Evolutionary conservation across 2,329 filamentous ascomycete species (phyloP).

Genomic region (Dactylellina haptotyla): DNA sequence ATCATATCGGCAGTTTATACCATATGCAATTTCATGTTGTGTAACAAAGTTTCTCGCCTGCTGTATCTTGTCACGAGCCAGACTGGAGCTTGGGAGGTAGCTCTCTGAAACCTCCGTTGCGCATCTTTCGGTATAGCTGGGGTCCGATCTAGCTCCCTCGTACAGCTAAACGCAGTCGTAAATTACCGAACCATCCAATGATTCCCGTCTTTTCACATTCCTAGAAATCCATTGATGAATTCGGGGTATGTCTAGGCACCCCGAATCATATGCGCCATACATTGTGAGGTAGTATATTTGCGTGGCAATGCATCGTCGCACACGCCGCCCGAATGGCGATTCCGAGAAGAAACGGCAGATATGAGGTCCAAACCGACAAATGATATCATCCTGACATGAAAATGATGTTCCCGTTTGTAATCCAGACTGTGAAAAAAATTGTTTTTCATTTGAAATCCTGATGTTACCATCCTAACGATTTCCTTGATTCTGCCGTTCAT

Average conservation of each 20-base stretch:
- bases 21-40: background rate
- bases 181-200: too few species aligned
- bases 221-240: too few species aligned
- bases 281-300: too few species aligned
- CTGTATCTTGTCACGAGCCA: background rate
- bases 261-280: too few species aligned
- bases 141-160: too few species aligned
- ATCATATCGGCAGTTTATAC: background rate
- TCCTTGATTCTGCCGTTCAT: background rate
- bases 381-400: constrained; percentile 18
- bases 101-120: too few species aligned
- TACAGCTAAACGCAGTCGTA: too few species aligned
- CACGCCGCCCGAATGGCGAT: constrained; percentile 22
- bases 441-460: background rate
- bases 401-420: background rate
- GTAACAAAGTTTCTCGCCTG: background rate
- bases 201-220: too few species aligned
- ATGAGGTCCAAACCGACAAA: constrained; percentile 1
- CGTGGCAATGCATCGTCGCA: constrained; percentile 8
- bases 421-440: background rate
- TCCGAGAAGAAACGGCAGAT: constrained; percentile 14
- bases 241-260: too few species aligned
- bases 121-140: too few species aligned
- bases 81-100: too few species aligned
- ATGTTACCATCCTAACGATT: background rate